Evolutionary conservation across 2,329 filamentous ascomycete species (phyloP).

Genomic region (Claviceps humidiphila): DNA sequence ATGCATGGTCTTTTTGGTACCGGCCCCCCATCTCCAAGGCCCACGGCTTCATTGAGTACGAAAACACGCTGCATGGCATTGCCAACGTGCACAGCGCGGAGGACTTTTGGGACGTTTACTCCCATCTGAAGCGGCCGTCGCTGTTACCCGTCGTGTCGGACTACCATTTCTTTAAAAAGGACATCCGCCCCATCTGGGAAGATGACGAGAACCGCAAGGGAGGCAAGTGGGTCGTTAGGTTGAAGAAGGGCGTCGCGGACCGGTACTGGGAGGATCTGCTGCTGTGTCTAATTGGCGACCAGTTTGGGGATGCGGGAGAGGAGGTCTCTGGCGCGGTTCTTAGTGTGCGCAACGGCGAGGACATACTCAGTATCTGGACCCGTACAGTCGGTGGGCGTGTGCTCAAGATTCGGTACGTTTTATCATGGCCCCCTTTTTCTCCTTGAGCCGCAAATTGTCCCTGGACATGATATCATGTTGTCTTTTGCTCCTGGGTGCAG

Average conservation of each 20-base stretch:
- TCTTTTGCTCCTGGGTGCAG: too few relatives aligned
- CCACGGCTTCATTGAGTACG: conserved; percentile 76
- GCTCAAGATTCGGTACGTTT: conserved; percentile 81
- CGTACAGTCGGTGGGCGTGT: conserved; percentile 85
- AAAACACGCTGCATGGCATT: conserved; percentile 85
- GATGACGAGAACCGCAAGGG: conserved; percentile 93
- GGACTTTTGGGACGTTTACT: conserved; percentile 83
- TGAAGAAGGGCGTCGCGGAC: conserved; percentile 96
- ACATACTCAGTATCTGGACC: conserved; percentile 96
- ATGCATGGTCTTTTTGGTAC: conserved; percentile 95
- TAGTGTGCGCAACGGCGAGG: conserved; percentile 88
- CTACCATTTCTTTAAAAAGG: conserved; percentile 96
- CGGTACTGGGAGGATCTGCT: conserved; percentile 94
- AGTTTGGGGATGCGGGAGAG: conserved; percentile 83
- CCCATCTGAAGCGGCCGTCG: conserved; percentile 81
- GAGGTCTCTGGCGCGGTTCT: conserved; percentile 92
- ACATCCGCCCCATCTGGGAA: conserved; percentile 95
- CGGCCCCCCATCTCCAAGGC: conserved; percentile 93
- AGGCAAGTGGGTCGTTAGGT: conserved; percentile 91
- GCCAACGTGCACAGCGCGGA: conserved; percentile 72
- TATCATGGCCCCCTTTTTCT: background rate
- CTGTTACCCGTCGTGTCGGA: conserved; percentile 82
- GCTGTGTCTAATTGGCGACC: conserved; percentile 81
- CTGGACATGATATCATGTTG: too few relatives aligned
- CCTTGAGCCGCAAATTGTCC: too few relatives aligned